Base-by-base conservation (phyloP, 1,284 basidiomycete species). In the Exsudoporus floridanus region DNA sequence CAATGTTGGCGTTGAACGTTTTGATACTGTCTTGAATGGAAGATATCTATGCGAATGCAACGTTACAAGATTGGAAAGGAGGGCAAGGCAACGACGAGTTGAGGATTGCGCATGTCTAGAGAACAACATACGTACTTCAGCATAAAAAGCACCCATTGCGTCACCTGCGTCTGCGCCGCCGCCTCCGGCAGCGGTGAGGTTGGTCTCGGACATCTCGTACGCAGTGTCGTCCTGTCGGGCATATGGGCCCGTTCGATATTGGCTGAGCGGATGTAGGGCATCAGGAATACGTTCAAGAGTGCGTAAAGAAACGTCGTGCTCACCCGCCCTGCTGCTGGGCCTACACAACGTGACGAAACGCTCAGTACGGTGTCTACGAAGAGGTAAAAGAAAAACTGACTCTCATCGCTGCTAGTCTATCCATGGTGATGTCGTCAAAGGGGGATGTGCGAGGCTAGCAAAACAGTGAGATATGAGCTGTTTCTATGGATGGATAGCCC, bases 331-430 rank as follows among this genome's bases (percentile, higher is more conserved):
- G 82, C 64, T 88, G 85, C 63, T 89, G 87, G 46, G 84, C 87
- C 86, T 89, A 62, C 16, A 49, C 23, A 23, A 50, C 16, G 30
- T 45, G 19, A 43, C 19, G 21, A 40, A 50, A 60, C 6, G 45
- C 2, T 71, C 37, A 55, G 49, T 25, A 35, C 1, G 19, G 19
- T 5, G 28, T 35, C 28, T 7, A 19, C 3, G 5, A 25, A 50
- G 33, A 49, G 44, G 7, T 16, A 16, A 45, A 25, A 51, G 5
- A 6, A 12, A 30, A 6, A 72, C 77, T 60, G 59, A 90, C 90
- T 74, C 88, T 84, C 81, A 90, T 81, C 57, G 87, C 88, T 66
- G 89, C 87, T 60, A 92, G 80, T 79, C 89, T 84, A 75, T 91
- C 88, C 79, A 91, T 91, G 62, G 57, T 72, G 27, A 27, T 59